Evolutionary conservation across 306 rosid species (phyloP).

Genomic region (Notholithocarpus densiflorus): DNA sequence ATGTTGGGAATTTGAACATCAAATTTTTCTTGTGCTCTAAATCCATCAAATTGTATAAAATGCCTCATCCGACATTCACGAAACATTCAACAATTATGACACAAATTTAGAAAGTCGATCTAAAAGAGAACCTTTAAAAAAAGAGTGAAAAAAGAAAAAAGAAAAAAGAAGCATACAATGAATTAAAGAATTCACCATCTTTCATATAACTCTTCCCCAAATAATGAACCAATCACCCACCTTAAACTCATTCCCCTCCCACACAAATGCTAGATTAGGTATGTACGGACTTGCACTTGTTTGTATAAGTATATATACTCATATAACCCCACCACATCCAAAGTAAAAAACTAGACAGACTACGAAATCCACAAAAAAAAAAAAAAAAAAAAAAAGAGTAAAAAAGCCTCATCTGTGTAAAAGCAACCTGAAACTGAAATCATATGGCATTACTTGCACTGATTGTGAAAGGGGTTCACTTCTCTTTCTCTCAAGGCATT

Average conservation of each 20-base stretch:
- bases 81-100: neutral
- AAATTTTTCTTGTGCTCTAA: neutral
- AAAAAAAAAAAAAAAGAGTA: neutral
- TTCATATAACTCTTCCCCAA: slow-evolving; percentile 23
- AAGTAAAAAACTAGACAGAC: slow-evolving; percentile 5
- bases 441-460: slow-evolving; percentile 68
- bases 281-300: slow-evolving; percentile 25
- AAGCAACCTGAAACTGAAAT: slow-evolving; percentile 82
- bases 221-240: slow-evolving; percentile 15
- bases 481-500: slow-evolving; percentile 65
- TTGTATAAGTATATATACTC: slow-evolving; percentile 19
- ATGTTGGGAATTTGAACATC: neutral
- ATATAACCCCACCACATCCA: slow-evolving; percentile 25
- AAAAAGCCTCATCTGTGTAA: slow-evolving; percentile 35
- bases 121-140: neutral
- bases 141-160: slow-evolving; percentile 1
- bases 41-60: too few relatives aligned
- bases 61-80: too few relatives aligned
- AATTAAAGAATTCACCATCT: slow-evolving; percentile 15
- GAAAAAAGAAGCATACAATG: neutral
- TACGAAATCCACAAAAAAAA: neutral
- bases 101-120: neutral
- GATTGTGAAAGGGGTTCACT: slow-evolving; percentile 50
- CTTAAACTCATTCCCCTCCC: slow-evolving; percentile 18
- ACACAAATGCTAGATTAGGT: neutral